These are phyloP conservation scores for Setomelanomma holmii DNA, from an alignment of 2,329 filamentous ascomycete genomes.

Conservation along the genomic window DNA sequence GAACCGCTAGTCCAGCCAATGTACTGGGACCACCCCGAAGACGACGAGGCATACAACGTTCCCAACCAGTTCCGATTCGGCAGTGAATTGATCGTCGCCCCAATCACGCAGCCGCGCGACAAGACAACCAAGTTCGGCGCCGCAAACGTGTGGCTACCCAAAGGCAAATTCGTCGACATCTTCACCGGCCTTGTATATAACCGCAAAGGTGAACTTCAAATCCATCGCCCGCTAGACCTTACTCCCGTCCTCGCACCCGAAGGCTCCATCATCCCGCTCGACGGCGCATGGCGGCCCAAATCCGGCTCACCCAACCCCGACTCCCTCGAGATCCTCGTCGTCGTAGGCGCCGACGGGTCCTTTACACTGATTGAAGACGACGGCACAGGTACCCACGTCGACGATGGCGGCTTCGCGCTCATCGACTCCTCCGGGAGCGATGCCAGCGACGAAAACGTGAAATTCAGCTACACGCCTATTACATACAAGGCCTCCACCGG, in stretches of 20 bases:
- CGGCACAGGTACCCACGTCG: conserved; percentile 42
- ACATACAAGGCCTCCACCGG: conserved; percentile 48
- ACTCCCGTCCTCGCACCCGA: conserved; percentile 63
- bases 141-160: conserved; percentile 65
- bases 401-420: conserved; percentile 46
- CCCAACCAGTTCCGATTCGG: conserved; percentile 69
- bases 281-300: conserved; percentile 50
- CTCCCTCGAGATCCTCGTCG: conserved; percentile 58
- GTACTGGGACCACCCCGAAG: conserved; percentile 66
- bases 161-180: conserved; percentile 62
- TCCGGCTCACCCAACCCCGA: conserved; percentile 60
- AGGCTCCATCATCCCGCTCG: conserved; percentile 66
- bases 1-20: conserved; percentile 66
- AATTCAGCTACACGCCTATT: conserved; percentile 43
- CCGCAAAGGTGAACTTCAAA: conserved; percentile 59
- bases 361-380: conserved; percentile 61
- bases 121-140: conserved; percentile 55
- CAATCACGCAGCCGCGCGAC: conserved; percentile 62
- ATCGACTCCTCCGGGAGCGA: conserved; percentile 8
- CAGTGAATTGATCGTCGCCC: conserved; percentile 62
- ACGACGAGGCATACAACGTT: conserved; percentile 62
- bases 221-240: conserved; percentile 59
- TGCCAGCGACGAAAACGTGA: conserved; percentile 48
- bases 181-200: conserved; percentile 66
- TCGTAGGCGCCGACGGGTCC: conserved; percentile 54